These are phyloP conservation scores for Acanthamoeba sp. DNA, from an alignment of 208 protist genomes.

Conservation along the genomic window DNA sequence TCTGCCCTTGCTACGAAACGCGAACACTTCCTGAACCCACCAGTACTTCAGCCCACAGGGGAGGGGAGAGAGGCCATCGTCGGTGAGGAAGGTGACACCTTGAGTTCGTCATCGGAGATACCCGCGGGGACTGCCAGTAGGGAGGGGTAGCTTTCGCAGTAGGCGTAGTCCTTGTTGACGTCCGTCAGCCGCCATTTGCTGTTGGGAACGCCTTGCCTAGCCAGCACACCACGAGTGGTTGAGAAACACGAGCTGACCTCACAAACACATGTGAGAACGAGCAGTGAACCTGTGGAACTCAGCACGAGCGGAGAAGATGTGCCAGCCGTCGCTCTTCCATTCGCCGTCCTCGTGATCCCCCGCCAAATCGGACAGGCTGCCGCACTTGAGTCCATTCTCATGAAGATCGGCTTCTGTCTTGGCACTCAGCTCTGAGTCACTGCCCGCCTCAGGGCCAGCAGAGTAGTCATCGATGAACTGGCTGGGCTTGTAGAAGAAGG, in stretches of 20 bases:
- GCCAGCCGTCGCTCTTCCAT: not conserved
- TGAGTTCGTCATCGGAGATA: conserved; percentile 36
- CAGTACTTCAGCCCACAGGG: too few relatives aligned
- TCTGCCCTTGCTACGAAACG: conserved; percentile 76
- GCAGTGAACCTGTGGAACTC: not conserved
- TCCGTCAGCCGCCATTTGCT: conserved; percentile 39
- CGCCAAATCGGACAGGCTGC: not conserved
- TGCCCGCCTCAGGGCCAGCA: not conserved
- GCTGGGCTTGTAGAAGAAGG: conserved; percentile 46
- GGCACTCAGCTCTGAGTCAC: not conserved
- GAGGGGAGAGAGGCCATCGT: too few relatives aligned
- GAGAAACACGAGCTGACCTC: too few relatives aligned
- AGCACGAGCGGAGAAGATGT: not conserved
- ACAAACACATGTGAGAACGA: not conserved
- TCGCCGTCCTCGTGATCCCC: not conserved
- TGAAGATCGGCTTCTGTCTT: not conserved
- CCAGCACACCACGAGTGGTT: too few relatives aligned
- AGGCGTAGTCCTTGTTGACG: conserved; percentile 14
- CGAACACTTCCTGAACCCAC: not conserved
- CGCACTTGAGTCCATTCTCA: too few relatives aligned
- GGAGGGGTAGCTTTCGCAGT: conserved; percentile 33
- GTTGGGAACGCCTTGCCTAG: not conserved
- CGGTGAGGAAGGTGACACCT: not conserved
- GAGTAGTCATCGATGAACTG: not conserved
- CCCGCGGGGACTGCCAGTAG: not conserved